Base-by-base conservation (phyloP, 2,329 filamentous ascomycete genomes). In the Cladophialophora yegresii region DNA sequence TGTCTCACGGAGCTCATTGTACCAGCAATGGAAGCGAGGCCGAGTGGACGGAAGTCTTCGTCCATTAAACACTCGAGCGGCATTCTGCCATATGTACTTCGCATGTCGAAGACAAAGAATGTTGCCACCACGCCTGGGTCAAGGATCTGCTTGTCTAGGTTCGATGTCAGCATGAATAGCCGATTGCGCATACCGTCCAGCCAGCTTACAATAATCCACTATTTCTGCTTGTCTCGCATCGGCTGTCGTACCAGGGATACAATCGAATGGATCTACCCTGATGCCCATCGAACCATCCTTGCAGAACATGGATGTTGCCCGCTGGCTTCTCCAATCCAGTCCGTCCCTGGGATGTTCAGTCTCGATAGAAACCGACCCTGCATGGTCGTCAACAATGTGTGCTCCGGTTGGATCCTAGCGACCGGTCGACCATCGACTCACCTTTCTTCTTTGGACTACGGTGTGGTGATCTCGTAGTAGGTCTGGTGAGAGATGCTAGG, bases 71-170 rank as follows among this genome's bases (percentile, higher is more conserved):
- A 54, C 28, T 54, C 51, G 3, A 54, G 28, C 8, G 51, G 51
- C 28, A 54, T 30, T n/a, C 13, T 32, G 6, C 51, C 51, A 33
- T 54, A 54, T 28, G 51, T 54, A n/a, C 51, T 54, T 16, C 51
- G 51, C 51, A 54, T 54, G 28, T 54, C 51, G 16, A 54, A 54
- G 51, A 54, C 51, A 22, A 54, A 54, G 20, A 54, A 54, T 30
- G 51, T 54, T n/a, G 51, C 28, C 26, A 54, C 28, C 13, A 54
- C 51, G 26, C 51, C 51, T 33, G 51, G 51, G 28, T 54, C 51
- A n/a, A 54, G 51, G 12, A 54, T 54, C 28, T 54, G 51, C 51
- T 30, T 54, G 51, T 54, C 51, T 54, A 8, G 5, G 12, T 4
- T 54, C 26, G 4, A 30, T 28, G 7, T 54, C 28, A 54, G 51